Conservation (phyloP, 148 eudicot genomes). For the Diospyros kaki region DNA sequence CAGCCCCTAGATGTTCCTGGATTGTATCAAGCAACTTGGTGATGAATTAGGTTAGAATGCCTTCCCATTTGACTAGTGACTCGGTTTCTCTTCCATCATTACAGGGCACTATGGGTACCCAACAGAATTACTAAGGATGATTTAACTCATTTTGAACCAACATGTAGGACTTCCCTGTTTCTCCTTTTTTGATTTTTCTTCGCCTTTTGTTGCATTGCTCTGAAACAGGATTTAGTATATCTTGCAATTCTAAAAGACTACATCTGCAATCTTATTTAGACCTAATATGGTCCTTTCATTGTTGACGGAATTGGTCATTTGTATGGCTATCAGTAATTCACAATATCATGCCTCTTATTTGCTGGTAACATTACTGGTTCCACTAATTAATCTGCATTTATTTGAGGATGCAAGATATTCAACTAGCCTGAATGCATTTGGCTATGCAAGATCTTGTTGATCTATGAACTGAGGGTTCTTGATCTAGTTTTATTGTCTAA, state of each 20-base stretch:
- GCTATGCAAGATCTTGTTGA: background rate
- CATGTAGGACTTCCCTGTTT: background rate
- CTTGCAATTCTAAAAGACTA: no score
- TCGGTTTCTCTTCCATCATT: background rate
- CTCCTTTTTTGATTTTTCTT: background rate
- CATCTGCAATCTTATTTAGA: no score
- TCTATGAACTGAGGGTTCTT: background rate
- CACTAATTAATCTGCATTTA: background rate
- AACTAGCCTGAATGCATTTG: no score
- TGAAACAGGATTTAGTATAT: no score
- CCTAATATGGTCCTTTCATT: no score
- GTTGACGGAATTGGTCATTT: no score
- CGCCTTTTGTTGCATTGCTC: no score
- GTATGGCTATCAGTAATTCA: no score
- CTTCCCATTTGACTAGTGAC: background rate
- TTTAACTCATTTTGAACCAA: background rate
- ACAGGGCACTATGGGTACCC: background rate
- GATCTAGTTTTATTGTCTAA: background rate
- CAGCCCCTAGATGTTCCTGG: no score
- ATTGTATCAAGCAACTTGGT: background rate
- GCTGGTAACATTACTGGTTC: no score
- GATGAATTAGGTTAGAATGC: background rate
- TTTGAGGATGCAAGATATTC: background rate
- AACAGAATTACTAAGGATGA: background rate
- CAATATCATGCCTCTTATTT: no score